A percentile compares a stretch with the other conserved stretches of the same genome.
These are phyloP conservation scores for Corynespora cassiicola DNA, from an alignment of 2,329 filamentous ascomycete genomes.

Conservation along the genomic window DNA sequence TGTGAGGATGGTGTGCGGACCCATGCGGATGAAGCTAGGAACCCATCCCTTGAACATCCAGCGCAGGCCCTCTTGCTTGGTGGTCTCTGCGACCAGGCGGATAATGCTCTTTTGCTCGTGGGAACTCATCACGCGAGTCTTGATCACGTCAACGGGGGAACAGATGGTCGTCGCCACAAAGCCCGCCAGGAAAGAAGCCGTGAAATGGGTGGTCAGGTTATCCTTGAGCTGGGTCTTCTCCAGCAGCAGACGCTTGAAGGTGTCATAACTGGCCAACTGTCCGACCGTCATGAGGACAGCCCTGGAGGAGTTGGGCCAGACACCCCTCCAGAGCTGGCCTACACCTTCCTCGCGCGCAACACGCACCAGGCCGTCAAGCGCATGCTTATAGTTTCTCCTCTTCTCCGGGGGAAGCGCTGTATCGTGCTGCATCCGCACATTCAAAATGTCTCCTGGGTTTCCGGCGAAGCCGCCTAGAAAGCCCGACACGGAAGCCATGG, in stretches of 20 bases:
- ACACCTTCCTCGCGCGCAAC: constrained; percentile 89
- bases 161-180: constrained; percentile 86
- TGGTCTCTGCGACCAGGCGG: constrained; percentile 70
- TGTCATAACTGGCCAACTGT: constrained; percentile 85
- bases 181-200: constrained; percentile 77
- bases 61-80: constrained; percentile 71
- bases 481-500: constrained; percentile 82
- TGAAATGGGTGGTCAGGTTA: constrained; percentile 78
- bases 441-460: constrained; percentile 94
- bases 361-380: constrained; percentile 81
- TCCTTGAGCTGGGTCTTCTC: constrained; percentile 70
- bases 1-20: constrained; percentile 83
- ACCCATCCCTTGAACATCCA: constrained; percentile 95
- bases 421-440: constrained; percentile 98
- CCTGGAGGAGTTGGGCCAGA: constrained; percentile 80
- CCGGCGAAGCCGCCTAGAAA: constrained; percentile 88
- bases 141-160: constrained; percentile 86
- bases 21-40: constrained; percentile 73
- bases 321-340: constrained; percentile 79
- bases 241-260: constrained; percentile 76
- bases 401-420: constrained; percentile 75
- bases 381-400: constrained; percentile 87
- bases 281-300: constrained; percentile 88
- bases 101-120: constrained; percentile 61
- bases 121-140: constrained; percentile 84